Conservation (phyloP, 805 yeast genomes). For the Metschnikowia colocasiae region DNA sequence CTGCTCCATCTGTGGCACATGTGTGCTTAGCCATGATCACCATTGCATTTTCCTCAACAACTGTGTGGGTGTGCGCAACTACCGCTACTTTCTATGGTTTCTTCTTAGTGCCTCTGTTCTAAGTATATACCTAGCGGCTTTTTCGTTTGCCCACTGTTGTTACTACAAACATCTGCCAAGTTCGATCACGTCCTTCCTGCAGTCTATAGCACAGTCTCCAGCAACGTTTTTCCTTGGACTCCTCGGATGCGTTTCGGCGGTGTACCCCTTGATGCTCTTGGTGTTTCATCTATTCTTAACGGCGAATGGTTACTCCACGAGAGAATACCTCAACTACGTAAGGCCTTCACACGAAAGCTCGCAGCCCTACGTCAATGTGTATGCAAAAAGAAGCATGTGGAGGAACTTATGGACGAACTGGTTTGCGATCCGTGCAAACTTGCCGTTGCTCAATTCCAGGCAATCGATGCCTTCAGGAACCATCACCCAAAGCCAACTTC, state of each 20-base stretch:
- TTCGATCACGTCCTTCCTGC: constrained; percentile 4
- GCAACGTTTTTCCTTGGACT: constrained; percentile 51
- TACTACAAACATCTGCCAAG: constrained; percentile 12
- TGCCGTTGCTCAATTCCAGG: constrained; percentile 7
- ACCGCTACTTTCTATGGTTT: constrained; percentile 35
- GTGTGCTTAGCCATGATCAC: constrained; percentile 66
- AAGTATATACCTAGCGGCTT: constrained; percentile 16
- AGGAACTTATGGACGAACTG: constrained; percentile 35
- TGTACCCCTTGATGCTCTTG: constrained; percentile 56
- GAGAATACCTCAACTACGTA: constrained; percentile 58
- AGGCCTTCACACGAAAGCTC: constrained; percentile 32
- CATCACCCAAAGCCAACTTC: constrained; percentile 8
- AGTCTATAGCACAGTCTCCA: constrained; percentile 21
- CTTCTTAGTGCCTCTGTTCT: constrained; percentile 21
- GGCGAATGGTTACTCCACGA: constrained; percentile 60
- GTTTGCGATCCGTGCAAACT: constrained; percentile 33
- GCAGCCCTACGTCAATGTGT: constrained; percentile 33
- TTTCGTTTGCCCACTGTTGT: constrained; percentile 16
- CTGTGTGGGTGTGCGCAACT: constrained; percentile 40
- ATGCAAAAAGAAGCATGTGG: constrained; percentile 21
- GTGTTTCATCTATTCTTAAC: constrained; percentile 53
- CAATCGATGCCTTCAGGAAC: constrained; percentile 10
- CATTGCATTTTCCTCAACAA: constrained; percentile 62
- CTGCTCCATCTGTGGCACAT: constrained; percentile 64
- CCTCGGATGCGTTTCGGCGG: constrained; percentile 40